Evolutionary conservation across 257 asterid genomes (phyloP).

Genomic region (Phtheirospermum japonicum): DNA sequence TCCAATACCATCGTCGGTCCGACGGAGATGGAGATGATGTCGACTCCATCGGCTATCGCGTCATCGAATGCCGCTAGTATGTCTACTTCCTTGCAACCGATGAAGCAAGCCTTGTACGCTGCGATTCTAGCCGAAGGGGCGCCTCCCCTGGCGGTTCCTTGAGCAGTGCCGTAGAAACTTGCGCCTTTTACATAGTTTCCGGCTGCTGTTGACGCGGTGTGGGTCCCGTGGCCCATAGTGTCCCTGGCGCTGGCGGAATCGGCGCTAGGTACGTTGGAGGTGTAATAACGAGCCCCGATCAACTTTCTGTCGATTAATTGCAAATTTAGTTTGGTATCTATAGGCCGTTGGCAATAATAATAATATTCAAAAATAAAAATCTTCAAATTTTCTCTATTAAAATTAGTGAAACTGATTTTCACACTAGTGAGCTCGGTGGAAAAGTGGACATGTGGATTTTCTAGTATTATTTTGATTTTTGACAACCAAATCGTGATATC

Average conservation of each 20-base stretch:
- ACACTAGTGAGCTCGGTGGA: no score
- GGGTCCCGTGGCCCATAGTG: conserved; percentile 40
- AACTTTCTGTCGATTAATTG: no score
- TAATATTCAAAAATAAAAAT: no score
- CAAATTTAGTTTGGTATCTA: no score
- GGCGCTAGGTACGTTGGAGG: neutral
- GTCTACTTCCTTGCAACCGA: conserved; percentile 25
- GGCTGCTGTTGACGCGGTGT: conserved; percentile 46
- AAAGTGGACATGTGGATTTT: no score
- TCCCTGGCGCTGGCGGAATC: conserved; percentile 30
- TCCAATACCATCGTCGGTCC: conserved; percentile 10
- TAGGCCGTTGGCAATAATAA: no score
- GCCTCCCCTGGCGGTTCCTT: conserved; percentile 33
- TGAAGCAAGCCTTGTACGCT: neutral
- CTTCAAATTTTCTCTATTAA: no score
- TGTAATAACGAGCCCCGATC: conserved; percentile 34
- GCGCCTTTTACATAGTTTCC: conserved; percentile 33
- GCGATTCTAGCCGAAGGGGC: conserved; percentile 9
- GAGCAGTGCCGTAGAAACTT: conserved; percentile 40
- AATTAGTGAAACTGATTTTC: no score
- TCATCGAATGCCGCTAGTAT: conserved; percentile 36
- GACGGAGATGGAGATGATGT: conserved; percentile 36
- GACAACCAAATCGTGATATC: no score
- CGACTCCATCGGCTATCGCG: conserved; percentile 40
- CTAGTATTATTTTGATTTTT: no score